These are phyloP conservation scores for Boletus smithii DNA, from an alignment of 1,284 basidiomycete genomes.

Conservation along the genomic window DNA sequence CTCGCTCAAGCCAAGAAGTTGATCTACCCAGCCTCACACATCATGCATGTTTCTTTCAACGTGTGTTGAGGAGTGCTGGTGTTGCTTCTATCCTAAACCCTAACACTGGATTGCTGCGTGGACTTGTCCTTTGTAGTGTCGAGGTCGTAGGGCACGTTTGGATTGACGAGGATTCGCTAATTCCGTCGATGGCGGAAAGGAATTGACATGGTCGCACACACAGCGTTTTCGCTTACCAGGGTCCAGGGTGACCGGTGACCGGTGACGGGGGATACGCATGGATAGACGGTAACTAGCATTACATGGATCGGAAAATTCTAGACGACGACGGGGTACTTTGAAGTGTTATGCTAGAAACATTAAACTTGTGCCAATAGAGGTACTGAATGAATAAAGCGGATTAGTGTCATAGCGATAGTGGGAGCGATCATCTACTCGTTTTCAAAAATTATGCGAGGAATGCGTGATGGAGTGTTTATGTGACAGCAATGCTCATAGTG, in stretches of 20 bases:
- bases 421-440: slow-evolving; percentile 33
- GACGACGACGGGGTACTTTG: slow-evolving; percentile 16
- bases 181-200: neutral
- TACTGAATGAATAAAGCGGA: slow-evolving; percentile 32
- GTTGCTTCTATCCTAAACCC: neutral
- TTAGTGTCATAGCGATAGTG: slow-evolving; percentile 36
- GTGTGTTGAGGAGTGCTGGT: neutral
- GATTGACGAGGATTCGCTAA: too few species aligned
- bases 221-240: slow-evolving; percentile 16
- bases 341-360: slow-evolving; percentile 29
- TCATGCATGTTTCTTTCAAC: neutral
- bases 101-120: too few species aligned
- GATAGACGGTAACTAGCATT: slow-evolving; percentile 1
- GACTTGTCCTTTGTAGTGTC: too few species aligned
- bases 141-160: too few species aligned
- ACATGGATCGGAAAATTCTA: slow-evolving; percentile 11
- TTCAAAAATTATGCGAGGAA: slow-evolving; percentile 33
- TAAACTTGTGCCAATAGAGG: slow-evolving; percentile 29
- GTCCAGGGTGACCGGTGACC: slow-evolving; percentile 25
- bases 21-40: neutral
- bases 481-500: slow-evolving; percentile 33
- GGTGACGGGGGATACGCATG: too few species aligned
- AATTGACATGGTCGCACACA: neutral
- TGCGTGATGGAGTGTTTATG: too few species aligned
- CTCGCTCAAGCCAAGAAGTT: too few species aligned